Conservation (phyloP, 345 rosid species). For the Firmiana major region DNA sequence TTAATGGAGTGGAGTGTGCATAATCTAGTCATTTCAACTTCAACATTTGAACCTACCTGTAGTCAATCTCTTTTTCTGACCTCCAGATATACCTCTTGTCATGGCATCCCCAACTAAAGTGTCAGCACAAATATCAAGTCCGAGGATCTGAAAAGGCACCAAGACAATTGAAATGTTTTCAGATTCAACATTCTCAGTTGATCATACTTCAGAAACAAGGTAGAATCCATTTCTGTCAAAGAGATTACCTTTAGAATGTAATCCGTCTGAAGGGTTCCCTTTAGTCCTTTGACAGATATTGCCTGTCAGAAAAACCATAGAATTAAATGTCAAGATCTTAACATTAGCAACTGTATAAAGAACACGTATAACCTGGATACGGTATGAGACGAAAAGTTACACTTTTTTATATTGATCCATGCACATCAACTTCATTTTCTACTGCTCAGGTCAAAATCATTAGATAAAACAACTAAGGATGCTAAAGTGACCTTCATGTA, state of each 20-base stretch:
- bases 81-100: slow-evolving; percentile 51
- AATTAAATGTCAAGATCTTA: background rate
- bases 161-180: background rate
- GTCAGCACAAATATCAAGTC: slow-evolving; percentile 48
- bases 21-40: background rate
- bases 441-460: background rate
- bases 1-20: background rate
- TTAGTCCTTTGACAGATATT: slow-evolving; percentile 34
- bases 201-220: background rate
- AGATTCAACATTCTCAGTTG: background rate
- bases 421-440: background rate
- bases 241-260: slow-evolving; percentile 40
- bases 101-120: slow-evolving; percentile 43
- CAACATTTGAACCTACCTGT: slow-evolving; percentile 28
- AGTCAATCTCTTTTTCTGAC: slow-evolving; percentile 45
- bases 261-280: slow-evolving; percentile 45
- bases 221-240: background rate
- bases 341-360: background rate
- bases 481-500: slow-evolving; percentile 44
- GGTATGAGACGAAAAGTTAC: background rate
- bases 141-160: slow-evolving; percentile 30
- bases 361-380: background rate
- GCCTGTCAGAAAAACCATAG: slow-evolving; percentile 27
- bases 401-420: background rate
- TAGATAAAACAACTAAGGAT: background rate